Percentiles rank a stretch among this genome's conserved stretches.
Conservation (phyloP, 208 protist genomes). For the Perkinsela sp. region DNA sequence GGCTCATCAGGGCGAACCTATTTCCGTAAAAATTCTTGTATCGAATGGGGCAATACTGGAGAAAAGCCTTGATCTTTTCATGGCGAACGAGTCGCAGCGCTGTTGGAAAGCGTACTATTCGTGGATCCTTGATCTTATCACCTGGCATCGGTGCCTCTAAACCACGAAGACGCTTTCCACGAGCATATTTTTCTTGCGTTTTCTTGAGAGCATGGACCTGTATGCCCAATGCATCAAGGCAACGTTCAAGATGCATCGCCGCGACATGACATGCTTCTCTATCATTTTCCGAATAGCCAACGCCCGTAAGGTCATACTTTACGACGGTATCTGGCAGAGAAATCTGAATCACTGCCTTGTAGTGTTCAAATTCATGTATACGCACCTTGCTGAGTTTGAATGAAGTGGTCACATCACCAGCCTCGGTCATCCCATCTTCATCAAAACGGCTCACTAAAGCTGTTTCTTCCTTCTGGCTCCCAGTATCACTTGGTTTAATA, state of each 20-base stretch:
- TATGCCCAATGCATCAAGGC: not conserved
- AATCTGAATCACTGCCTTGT: not conserved
- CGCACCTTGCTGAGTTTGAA: not conserved
- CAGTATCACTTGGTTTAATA: not conserved
- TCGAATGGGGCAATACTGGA: not conserved
- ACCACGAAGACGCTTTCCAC: not conserved
- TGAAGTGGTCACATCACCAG: not conserved
- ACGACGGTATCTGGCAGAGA: not conserved
- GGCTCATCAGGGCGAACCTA: not conserved
- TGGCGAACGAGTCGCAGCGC: not conserved
- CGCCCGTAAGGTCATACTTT: not conserved
- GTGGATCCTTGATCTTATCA: not conserved
- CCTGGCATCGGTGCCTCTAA: not conserved
- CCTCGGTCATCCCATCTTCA: not conserved
- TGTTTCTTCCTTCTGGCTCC: not conserved
- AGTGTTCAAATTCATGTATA: not conserved
- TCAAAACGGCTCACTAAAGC: no score
- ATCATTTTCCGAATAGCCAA: not conserved
- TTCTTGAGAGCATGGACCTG: not conserved
- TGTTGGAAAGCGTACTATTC: not conserved
- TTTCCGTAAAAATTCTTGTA: not conserved
- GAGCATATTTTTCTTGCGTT: constrained; percentile 1
- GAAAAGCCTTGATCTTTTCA: not conserved
- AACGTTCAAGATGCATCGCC: not conserved
- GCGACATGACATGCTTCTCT: not conserved